Percentiles rank a stretch among this genome's conserved stretches.
These are phyloP conservation scores for Dendrocalamus sinicus DNA, from an alignment of 176 grass and related monocot genomes.

Conservation along the genomic window DNA sequence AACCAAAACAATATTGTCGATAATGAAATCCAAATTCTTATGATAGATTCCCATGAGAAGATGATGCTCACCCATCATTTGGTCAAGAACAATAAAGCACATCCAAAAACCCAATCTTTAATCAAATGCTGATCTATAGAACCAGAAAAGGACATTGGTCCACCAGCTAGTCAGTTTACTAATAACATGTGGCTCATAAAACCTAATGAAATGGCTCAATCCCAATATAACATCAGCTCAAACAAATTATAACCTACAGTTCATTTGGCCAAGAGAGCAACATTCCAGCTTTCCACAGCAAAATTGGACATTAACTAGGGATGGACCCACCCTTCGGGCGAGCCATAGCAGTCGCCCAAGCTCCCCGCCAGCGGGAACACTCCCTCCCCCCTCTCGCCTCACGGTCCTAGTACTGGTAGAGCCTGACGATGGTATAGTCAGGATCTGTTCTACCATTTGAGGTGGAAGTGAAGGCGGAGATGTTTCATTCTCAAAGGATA, in stretches of 20 bases:
- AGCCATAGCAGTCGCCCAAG: too few relatives aligned
- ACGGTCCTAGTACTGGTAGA: too few relatives aligned
- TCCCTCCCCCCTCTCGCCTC: too few relatives aligned
- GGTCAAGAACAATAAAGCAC: neutral
- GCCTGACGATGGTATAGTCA: too few relatives aligned
- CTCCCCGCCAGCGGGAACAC: too few relatives aligned
- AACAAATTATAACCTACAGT: neutral
- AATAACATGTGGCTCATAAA: neutral
- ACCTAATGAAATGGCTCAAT: neutral
- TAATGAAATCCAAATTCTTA: neutral
- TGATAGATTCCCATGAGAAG: neutral
- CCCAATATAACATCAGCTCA: neutral
- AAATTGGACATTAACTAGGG: conserved; percentile 5
- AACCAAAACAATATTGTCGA: neutral
- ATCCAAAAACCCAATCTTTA: conserved; percentile 1
- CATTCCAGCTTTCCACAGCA: neutral
- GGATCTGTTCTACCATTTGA: too few relatives aligned
- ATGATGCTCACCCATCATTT: neutral
- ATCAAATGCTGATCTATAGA: neutral
- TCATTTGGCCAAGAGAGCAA: neutral
- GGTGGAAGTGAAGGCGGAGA: too few relatives aligned
- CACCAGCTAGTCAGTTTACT: neutral
- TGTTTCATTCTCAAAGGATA: too few relatives aligned
- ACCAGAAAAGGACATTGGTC: neutral
- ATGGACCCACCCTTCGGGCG: too few relatives aligned